These are phyloP conservation scores for Xylariaceae sp. DNA, from an alignment of 2,329 filamentous ascomycete species.

Conservation along the genomic window DNA sequence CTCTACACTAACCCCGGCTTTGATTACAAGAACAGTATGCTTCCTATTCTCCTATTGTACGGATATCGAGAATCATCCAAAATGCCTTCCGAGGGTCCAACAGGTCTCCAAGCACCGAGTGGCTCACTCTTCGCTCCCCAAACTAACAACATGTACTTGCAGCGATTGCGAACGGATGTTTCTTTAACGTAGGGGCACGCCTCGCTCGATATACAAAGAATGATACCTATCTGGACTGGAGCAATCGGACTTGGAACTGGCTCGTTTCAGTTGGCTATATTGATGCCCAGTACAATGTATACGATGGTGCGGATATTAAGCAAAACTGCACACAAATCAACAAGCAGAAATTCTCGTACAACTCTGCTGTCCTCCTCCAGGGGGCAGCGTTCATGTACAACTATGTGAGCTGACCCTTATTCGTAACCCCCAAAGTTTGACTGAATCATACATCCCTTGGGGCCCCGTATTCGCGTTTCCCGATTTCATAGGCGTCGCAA, in stretches of 20 bases:
- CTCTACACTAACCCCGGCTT: constrained; percentile 54
- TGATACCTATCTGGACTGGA: constrained; percentile 58
- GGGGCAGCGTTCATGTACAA: constrained; percentile 41
- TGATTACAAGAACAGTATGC: constrained; percentile 41
- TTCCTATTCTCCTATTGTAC: not conserved
- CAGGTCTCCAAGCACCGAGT: not conserved
- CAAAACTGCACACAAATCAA: constrained; percentile 43
- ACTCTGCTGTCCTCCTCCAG: constrained; percentile 45
- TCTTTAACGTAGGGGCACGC: constrained; percentile 50
- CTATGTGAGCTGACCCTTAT: constrained; percentile 33
- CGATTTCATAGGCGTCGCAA: not conserved
- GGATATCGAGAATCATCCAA: not conserved
- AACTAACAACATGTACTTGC: constrained; percentile 3
- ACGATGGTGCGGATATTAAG: constrained; percentile 44
- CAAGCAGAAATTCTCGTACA: constrained; percentile 49
- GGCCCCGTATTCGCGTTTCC: not conserved
- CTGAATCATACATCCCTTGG: not conserved
- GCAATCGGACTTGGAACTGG: constrained; percentile 56
- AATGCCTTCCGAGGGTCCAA: not conserved
- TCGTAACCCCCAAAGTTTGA: not conserved
- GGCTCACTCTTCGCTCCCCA: not conserved
- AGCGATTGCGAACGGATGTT: constrained; percentile 46
- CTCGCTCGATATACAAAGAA: constrained; percentile 63
- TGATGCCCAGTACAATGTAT: constrained; percentile 41
- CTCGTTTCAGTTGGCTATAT: constrained; percentile 43